phyloP scores from a whole-genome alignment of 164 flowering plant species.

The Magnolia changhungtana region DNA sequence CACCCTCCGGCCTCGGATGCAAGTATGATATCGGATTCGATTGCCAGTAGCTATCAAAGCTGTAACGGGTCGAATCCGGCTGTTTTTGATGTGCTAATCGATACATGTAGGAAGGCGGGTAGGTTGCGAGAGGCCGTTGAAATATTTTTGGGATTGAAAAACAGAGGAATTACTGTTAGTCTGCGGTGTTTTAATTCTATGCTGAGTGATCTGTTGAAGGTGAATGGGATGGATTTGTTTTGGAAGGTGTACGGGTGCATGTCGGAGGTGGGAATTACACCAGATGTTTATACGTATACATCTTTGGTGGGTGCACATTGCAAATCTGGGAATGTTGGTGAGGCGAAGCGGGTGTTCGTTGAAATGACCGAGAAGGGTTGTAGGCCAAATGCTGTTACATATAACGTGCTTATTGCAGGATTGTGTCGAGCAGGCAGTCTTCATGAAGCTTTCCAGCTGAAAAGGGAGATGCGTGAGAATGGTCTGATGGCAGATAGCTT shows the following conservation, averaged over 20 bases:
- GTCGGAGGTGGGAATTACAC: constrained; percentile 31
- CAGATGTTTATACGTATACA: constrained; percentile 65
- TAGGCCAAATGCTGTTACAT: constrained; percentile 46
- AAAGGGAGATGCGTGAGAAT: constrained; percentile 42
- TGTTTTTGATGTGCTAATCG: constrained; percentile 51
- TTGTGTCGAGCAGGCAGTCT: constrained; percentile 51
- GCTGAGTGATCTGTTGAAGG: constrained; percentile 56
- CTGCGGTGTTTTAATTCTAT: constrained; percentile 56
- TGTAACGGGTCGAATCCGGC: constrained; percentile 15
- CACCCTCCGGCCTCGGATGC: constrained; percentile 9
- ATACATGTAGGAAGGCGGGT: constrained; percentile 47
- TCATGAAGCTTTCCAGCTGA: constrained; percentile 57
- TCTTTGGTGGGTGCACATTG: constrained; percentile 51
- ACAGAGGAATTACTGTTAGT: constrained; percentile 30
- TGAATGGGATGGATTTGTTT: constrained; percentile 44
- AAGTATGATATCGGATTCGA: constrained; percentile 30
- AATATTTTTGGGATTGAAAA: constrained; percentile 30
- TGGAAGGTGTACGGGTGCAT: constrained; percentile 67
- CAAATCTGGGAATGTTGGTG: constrained; percentile 46
- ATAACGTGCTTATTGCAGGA: constrained; percentile 60
- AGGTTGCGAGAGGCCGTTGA: constrained; percentile 46
- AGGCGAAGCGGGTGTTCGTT: constrained; percentile 40
- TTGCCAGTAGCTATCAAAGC: constrained; percentile 20
- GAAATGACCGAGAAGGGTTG: constrained; percentile 73
- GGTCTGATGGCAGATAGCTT: constrained; percentile 50